Percentiles rank a stretch among this genome's conserved stretches.
Conservation (phyloP, 306 rosid genomes). For the Quercus rubra region DNA sequence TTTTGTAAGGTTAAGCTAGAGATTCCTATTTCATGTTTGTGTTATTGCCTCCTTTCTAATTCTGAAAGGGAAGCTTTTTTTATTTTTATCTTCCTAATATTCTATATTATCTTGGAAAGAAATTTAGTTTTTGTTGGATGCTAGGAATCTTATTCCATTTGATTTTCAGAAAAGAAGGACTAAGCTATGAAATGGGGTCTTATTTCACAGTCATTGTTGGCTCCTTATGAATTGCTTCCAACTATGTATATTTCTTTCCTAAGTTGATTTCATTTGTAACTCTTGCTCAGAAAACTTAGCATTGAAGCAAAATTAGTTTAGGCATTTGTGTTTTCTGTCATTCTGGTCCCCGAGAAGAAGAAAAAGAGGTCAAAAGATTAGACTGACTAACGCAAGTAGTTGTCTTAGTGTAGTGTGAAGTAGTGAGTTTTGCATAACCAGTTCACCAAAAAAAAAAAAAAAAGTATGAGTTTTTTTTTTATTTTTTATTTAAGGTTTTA, state of each 20-base stretch:
- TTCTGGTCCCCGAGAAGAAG: background rate
- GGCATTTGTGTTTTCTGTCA: background rate
- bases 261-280: conserved; percentile 10
- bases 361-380: conserved; percentile 1
- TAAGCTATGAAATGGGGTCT: conserved; percentile 10
- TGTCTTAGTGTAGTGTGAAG: background rate
- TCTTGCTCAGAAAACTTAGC: background rate
- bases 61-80: conserved; percentile 7
- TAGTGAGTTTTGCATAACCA: conserved; percentile 5
- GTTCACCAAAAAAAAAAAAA: background rate
- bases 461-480: background rate
- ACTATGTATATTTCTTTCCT: background rate
- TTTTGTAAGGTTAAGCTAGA: conserved; percentile 27
- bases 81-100: background rate
- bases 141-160: conserved; percentile 14
- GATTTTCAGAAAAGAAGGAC: conserved; percentile 11
- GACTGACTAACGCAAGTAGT: background rate
- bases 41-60: conserved; percentile 11
- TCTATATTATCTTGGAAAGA: conserved; percentile 4
- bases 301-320: background rate
- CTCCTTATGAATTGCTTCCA: background rate
- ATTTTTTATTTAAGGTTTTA: too few species aligned
- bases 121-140: conserved; percentile 26
- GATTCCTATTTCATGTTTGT: conserved; percentile 28
- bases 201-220: conserved; percentile 8